These are phyloP conservation scores for Beauveria rudraprayagi DNA, from an alignment of 2,329 filamentous ascomycete genomes.

Conservation along the genomic window DNA sequence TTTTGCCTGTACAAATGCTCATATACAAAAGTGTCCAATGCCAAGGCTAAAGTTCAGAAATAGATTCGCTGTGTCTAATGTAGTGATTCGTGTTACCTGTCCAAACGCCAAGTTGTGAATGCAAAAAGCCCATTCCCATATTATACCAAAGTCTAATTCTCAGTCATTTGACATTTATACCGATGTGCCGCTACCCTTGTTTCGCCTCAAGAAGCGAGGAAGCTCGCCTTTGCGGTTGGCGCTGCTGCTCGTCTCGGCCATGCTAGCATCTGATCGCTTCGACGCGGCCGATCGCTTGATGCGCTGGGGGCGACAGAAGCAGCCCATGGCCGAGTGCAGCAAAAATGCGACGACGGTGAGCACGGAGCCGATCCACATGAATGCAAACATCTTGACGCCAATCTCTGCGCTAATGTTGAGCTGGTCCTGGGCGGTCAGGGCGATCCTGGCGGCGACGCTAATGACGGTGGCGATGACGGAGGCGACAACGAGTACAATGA, in stretches of 20 bases:
- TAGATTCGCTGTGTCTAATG: constrained; percentile 2
- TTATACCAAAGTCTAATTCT: not conserved
- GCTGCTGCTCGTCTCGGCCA: constrained; percentile 2
- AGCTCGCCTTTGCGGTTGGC: not conserved
- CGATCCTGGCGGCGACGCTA: constrained; percentile 72
- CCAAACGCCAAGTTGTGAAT: constrained; percentile 8
- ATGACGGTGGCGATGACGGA: constrained; percentile 74
- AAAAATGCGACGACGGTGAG: constrained; percentile 62
- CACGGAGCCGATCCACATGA: constrained; percentile 78
- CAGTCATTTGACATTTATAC: not conserved
- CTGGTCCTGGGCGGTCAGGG: constrained; percentile 60
- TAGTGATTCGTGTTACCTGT: not conserved
- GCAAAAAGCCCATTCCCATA: not conserved
- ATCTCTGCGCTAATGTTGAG: constrained; percentile 69
- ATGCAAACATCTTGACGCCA: constrained; percentile 68
- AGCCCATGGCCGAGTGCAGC: constrained; percentile 68
- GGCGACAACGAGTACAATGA: constrained; percentile 60
- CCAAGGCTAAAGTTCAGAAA: not conserved
- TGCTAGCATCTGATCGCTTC: not conserved
- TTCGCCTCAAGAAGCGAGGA: not conserved
- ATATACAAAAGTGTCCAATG: not conserved
- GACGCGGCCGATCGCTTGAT: constrained; percentile 2
- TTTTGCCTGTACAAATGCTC: not conserved
- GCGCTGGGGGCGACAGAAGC: constrained; percentile 50
- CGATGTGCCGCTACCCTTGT: not conserved